Base-by-base conservation (phyloP, 2,329 filamentous ascomycete genomes). In the Fusarium nelsonii region DNA sequence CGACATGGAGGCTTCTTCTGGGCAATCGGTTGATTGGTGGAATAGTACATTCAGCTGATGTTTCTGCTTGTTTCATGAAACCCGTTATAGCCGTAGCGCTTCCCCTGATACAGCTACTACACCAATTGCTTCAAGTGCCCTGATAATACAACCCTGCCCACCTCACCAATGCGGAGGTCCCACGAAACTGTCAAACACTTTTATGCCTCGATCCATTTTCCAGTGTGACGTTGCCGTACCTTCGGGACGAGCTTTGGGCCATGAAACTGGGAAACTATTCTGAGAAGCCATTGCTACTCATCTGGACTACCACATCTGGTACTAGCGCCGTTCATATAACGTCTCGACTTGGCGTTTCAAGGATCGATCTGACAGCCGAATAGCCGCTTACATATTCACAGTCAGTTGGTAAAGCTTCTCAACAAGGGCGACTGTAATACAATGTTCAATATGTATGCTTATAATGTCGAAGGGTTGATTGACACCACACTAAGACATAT, bases 261-360 rank as follows among this genome's bases (percentile, higher is more conserved):
- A 14, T 30, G 44, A 34, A 45, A 30, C 43, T 44, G 30, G 43
- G 18, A 49, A 28, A 20, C 36, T 50, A 56, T 64, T 52, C 37
- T 20, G 7, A 37, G 36, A 39, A 8, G 9, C 23, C 14, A 9
- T 11, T 30, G 16, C 28, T 20, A 14, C 33, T 51, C 48, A 51
- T 51, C 48, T 51, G 48, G n/a, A 51, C 34, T 51, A 51, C 23
- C 18, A n/a, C 15, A 36, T 58, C 26, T 16, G 11, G n/a, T 23
- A 2, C 37, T 65, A 43, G 41, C 46, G 39, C 30, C 43, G n/a
- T 46, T 63, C 63, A 18, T 48, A 26, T 18, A 18, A n/a, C 33
- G 63, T 65, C 46, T 65, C 55, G 63, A 15, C 63, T 65, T 65
- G 63, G 63, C 46, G 63, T 60, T 65, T 65, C 36, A 50, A 44